Evolutionary conservation across 2,329 filamentous ascomycete genomes (phyloP), one percentile per base, ranked within the genome.

Genomic region (Hypoxylon sp.): DNA sequence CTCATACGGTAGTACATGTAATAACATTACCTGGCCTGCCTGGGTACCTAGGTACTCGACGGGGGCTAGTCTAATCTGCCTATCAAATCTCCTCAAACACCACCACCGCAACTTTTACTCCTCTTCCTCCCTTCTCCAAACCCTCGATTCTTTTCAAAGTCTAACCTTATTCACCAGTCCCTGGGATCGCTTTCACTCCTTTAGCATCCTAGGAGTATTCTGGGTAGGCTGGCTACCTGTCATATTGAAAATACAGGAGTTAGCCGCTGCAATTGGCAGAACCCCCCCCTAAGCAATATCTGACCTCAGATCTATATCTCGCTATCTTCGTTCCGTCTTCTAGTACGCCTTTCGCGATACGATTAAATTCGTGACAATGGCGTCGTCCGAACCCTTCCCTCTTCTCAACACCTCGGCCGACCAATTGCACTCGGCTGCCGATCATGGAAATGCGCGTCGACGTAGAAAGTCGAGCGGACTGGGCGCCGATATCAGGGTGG

Each of bases 391-490:
- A 77, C 87, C 87, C 19, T 89, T 89, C 68, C 87, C 87, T 61
- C 80, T 84, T 42, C 82, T 89, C 72, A 86, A 83, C 77, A 82
- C 83, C 54, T 81, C 84, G 55, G 82, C 82, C 68, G 84, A 87
- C 70, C 84, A 86, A 74, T 77, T 84, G 71, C 81, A 82, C 74
- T 80, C 81, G 48, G 75, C 71, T 50, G 74, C 79, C 65, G 73
- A 76, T 52, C 78, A 81, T 65, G 77, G 75, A 71, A 79, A 75
- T 52, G 75, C 81, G 50, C 83, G 84, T 71, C 83, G 85, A 63
- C 82, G 85, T 71, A 83, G 87, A 70, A 88, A 88, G 81, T 87
- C 86, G 67, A 88, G 86, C 78, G 83, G 81, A 35, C 79, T 88
- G 44, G 85, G 85, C 69, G 80, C 80, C 65, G 85, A 87, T 58